Evolutionary conservation across 768 basidiomycete genomes (phyloP), one percentile per base, ranked within the genome.

Genomic region (Inosperma sp.): DNA sequence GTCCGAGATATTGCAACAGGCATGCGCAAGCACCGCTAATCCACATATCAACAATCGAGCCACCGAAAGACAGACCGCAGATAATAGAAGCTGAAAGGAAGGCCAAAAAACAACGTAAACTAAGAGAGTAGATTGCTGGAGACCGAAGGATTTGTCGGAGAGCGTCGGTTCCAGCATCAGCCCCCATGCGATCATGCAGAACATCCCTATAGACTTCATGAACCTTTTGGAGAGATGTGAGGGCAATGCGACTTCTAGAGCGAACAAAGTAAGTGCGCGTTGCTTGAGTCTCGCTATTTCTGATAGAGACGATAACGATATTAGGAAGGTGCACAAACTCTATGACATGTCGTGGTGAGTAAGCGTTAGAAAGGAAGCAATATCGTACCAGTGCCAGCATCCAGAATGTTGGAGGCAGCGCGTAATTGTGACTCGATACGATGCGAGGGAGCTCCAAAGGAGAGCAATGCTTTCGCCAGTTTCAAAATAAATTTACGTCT

Each of bases 371-470:
- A 14, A 41, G 42, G 51, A 23, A 30, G 52, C 31, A 37, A 21
- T 7, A 6, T 59, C 69, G 30, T 10, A 74, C 76, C 83, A 48
- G 88, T 86, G 57, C 85, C 78, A 54, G 90, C 77, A 26, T 86
- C 82, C 13, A 96, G 78, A 50, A 90, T 85, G 9, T 77, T 71
- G 5, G 92, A 85, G 2, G 90, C 91, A 4, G 88, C 81, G 52
- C 77, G 75, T 33, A 97, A 79, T 64, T 94, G 93, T 1, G 89
- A 84, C 69, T 95, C 92, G 55, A 94, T 86, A 16, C 94, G 79
- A 66, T 96, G 94, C 17, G 91, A 92, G 2, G 93, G 93, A n/a
- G 93, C 88, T 16, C 93, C 93, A 64, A 89, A 94, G n/a, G 83
- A 77, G 64, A 97, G 80, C 51, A 97, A 77, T 9, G 89, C 88